A percentile compares a stretch with the other conserved stretches of the same genome.
phyloP scores from a whole-genome alignment of 148 eudicot species.

The Persicaria maculosa region DNA sequence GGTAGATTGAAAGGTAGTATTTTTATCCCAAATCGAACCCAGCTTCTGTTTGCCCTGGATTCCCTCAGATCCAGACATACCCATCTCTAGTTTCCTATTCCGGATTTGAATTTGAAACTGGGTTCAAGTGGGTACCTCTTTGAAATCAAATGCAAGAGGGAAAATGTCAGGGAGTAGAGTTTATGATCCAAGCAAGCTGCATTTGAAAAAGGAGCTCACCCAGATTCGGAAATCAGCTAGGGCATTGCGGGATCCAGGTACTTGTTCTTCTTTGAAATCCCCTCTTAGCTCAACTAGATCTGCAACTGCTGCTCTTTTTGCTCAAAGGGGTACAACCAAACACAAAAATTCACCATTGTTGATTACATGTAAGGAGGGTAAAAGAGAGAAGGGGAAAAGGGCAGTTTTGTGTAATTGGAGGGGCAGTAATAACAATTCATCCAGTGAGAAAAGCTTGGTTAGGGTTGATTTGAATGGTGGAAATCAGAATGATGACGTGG shows the following conservation, averaged over 20 bases:
- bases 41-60: not conserved
- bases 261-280: constrained; percentile 83
- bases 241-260: constrained; percentile 85
- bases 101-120: constrained; percentile 7
- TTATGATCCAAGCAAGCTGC: constrained; percentile 82
- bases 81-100: not conserved
- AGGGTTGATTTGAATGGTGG: constrained; percentile 27
- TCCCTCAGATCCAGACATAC: constrained; percentile 4
- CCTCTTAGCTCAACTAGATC: constrained; percentile 79
- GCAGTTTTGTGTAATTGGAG: constrained; percentile 79
- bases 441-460: constrained; percentile 55
- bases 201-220: constrained; percentile 91
- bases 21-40: not conserved
- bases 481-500: constrained; percentile 23
- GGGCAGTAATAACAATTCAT: constrained; percentile 54
- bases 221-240: constrained; percentile 84
- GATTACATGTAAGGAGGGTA: constrained; percentile 4
- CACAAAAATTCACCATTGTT: constrained; percentile 10
- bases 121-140: not conserved
- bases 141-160: constrained; percentile 4
- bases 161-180: constrained; percentile 33
- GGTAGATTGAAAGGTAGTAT: constrained; percentile 8
- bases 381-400: constrained; percentile 38
- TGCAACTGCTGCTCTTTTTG: constrained; percentile 22
- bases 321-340: not conserved